These are phyloP conservation scores for Hypoxylon intermedium DNA, from an alignment of 495 filamentous ascomycete genomes.

Conservation along the genomic window DNA sequence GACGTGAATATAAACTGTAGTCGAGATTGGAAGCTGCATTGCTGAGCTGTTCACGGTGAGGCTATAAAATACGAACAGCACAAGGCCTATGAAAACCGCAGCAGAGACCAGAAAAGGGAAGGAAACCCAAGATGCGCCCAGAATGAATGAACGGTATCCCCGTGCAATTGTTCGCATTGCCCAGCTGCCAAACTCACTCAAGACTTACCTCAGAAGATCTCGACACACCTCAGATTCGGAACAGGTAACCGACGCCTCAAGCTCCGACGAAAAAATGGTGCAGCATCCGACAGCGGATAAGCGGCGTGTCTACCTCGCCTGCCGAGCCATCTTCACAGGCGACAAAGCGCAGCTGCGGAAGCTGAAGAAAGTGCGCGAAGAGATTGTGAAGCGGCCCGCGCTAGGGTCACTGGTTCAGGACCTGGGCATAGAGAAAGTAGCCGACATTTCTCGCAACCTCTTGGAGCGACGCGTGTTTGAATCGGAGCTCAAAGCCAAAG, in stretches of 20 bases:
- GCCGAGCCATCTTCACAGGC: slow-evolving; percentile 44
- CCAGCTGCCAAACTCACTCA: slow-evolving; percentile 14
- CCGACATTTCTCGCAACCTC: slow-evolving; percentile 41
- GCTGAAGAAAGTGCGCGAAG: slow-evolving; percentile 42
- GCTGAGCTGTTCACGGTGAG: not conserved
- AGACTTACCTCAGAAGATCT: not conserved
- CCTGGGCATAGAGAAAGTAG: slow-evolving; percentile 38
- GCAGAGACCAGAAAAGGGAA: not conserved
- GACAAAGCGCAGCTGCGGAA: slow-evolving; percentile 40
- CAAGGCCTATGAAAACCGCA: not conserved
- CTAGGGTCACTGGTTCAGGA: slow-evolving; percentile 39
- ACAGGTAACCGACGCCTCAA: not conserved
- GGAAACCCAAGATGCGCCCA: not conserved
- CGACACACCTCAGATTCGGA: not conserved
- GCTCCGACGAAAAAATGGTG: slow-evolving; percentile 1
- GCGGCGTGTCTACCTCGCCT: slow-evolving; percentile 44
- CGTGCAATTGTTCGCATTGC: slow-evolving; percentile 1
- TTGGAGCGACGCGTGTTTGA: slow-evolving; percentile 42
- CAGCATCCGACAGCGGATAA: slow-evolving; percentile 14
- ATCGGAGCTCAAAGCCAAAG: slow-evolving; percentile 44
- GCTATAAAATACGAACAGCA: not conserved
- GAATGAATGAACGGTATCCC: not conserved
- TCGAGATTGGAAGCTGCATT: not conserved
- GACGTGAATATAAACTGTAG: not conserved
- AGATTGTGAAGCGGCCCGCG: slow-evolving; percentile 31